Conservation (phyloP, 1,284 basidiomycete genomes). For the Moesziomyces sp. region DNA sequence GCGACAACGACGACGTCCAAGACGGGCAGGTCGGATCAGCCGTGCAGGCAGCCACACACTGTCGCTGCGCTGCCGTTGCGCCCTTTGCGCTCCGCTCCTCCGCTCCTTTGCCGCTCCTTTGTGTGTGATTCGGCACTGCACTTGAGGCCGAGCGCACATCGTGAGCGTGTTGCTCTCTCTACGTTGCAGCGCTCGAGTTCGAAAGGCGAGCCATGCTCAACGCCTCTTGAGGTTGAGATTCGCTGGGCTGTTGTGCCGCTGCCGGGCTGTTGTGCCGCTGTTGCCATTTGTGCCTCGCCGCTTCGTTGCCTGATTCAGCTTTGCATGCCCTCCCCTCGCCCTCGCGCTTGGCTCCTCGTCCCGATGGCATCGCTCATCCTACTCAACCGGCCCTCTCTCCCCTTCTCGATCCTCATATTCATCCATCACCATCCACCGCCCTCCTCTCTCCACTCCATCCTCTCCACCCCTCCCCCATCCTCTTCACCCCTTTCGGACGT, state of each 20-base stretch:
- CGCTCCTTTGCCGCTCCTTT: slow-evolving; percentile 3
- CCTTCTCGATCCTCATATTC: not conserved
- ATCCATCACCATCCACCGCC: slow-evolving; percentile 4
- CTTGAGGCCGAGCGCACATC: slow-evolving; percentile 10
- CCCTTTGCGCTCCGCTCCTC: too few relatives aligned
- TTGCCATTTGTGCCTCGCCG: too few relatives aligned
- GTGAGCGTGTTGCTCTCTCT: too few relatives aligned
- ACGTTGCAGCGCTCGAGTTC: too few relatives aligned
- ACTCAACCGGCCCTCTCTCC: not conserved
- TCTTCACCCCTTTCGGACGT: slow-evolving; percentile 15
- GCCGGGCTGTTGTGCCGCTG: too few relatives aligned
- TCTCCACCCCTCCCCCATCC: slow-evolving; percentile 6
- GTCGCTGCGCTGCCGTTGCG: too few relatives aligned
- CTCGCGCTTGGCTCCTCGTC: slow-evolving; percentile 1
- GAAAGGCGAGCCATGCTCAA: too few relatives aligned
- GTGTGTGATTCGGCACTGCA: slow-evolving; percentile 1
- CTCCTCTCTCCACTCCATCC: slow-evolving; percentile 11
- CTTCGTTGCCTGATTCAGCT: too few relatives aligned
- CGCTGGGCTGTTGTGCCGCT: too few relatives aligned
- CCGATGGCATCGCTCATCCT: not conserved
- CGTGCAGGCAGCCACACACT: not conserved
- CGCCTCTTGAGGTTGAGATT: too few relatives aligned
- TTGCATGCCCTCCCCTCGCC: not conserved
- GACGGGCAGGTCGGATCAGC: not conserved
- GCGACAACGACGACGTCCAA: not conserved